A percentile compares a stretch with the other conserved stretches of the same genome.
Evolutionary conservation across 2,329 filamentous ascomycete genomes (phyloP).

Genomic region (Monilinia fructicola): DNA sequence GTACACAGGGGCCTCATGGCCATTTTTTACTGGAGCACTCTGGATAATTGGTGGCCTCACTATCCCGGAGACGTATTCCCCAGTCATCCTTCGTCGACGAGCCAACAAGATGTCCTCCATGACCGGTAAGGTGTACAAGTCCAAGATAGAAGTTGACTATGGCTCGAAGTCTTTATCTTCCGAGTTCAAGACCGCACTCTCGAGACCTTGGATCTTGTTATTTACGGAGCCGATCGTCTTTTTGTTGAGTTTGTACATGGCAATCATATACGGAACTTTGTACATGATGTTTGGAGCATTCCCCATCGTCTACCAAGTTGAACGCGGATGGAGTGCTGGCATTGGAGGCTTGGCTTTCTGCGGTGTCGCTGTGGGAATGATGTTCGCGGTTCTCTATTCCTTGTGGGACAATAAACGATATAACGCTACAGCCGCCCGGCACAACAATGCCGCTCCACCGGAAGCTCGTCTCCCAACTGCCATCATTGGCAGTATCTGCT

Average conservation of each 20-base stretch:
- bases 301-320: conserved; percentile 63
- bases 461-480: conserved; percentile 64
- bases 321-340: conserved; percentile 58
- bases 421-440: conserved; percentile 39
- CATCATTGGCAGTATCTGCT: conserved; percentile 59
- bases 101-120: conserved; percentile 58
- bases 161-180: conserved; percentile 51
- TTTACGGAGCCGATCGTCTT: conserved; percentile 85
- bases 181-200: conserved; percentile 75
- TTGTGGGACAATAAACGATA: conserved; percentile 57
- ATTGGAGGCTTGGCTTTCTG: conserved; percentile 65
- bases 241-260: conserved; percentile 68
- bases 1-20: conserved; percentile 51
- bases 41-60: conserved; percentile 53
- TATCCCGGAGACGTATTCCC: conserved; percentile 61
- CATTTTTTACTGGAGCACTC: conserved; percentile 64
- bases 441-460: conserved; percentile 57
- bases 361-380: conserved; percentile 67
- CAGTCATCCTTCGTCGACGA: conserved; percentile 70
- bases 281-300: conserved; percentile 61
- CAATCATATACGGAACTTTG: conserved; percentile 51
- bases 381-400: conserved; percentile 55
- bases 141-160: conserved; percentile 70
- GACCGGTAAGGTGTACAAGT: conserved; percentile 62
- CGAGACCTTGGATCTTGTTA: conserved; percentile 82